Evolutionary conservation across 495 filamentous ascomycete species (phyloP), one percentile per base, ranked within the genome.

Genomic region (Rostrohypoxylon terebratum): DNA sequence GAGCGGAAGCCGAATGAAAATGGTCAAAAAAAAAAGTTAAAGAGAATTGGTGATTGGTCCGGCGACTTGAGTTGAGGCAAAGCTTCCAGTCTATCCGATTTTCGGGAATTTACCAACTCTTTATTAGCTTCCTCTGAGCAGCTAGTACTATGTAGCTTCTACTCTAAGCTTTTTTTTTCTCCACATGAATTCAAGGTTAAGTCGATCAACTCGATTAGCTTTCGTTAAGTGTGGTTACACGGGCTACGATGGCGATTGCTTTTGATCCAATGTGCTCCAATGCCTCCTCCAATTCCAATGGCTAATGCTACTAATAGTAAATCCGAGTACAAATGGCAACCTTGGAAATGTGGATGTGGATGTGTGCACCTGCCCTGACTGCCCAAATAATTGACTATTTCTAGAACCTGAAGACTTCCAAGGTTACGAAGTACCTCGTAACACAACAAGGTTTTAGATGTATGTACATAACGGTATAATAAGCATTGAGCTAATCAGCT

Each of bases 231-330:
- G 33, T 42, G 21, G 66, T 67, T 67, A 67, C 63, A 74, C 66
- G 8, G n/a, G 28, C 66, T 69, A 57, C 62, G 62, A 63, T 74
- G 69, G 48, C 66, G 13, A 42, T 69, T 69, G 62, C 63, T 67
- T 67, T 74, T 73, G 47, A 51, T 28, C 28, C 28, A 28, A 5
- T 28, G 10, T 73, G 47, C 45, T 28, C 28, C 28, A 28, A 5
- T 28, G 10, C 38, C 4, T 42, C 14, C 38, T 42, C n/a, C n/a
- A n/a, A n/a, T n/a, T n/a, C n/a, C n/a, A n/a, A n/a, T 42, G 38
- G 10, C 38, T 42, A 42, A 42, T 42, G n/a, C n/a, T n/a, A n/a
- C 34, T 10, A 13, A 13, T 66, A 23, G 42, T 47, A 66, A 66
- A 51, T 69, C 61, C 42, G 48, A 42, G 34, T 38, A 38, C 34